Evolutionary conservation across 805 yeast genomes (phyloP).

Genomic region (Ascoidea tarda): DNA sequence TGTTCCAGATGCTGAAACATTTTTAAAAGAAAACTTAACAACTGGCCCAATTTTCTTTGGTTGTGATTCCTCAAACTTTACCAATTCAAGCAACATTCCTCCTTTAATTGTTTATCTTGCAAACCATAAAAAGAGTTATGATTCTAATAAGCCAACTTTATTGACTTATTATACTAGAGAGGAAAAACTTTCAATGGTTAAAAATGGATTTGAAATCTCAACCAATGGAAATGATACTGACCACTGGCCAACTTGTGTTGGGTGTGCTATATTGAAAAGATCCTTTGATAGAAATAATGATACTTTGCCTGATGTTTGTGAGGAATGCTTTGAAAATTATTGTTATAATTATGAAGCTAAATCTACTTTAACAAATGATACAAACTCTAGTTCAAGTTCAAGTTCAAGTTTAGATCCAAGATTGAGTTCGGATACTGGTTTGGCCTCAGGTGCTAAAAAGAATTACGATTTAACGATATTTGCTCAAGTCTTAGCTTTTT

Average conservation of each 20-base stretch:
- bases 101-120: slow-evolving; percentile 71
- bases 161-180: slow-evolving; percentile 42
- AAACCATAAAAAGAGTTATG: slow-evolving; percentile 47
- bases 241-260: slow-evolving; percentile 61
- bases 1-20: not conserved
- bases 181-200: slow-evolving; percentile 42
- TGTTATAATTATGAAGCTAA: slow-evolving; percentile 40
- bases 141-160: slow-evolving; percentile 58
- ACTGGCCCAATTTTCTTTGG: slow-evolving; percentile 61
- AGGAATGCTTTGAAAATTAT: slow-evolving; percentile 50
- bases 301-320: slow-evolving; percentile 50
- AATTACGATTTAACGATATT: no score
- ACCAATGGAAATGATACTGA: slow-evolving; percentile 50
- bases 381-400: not conserved
- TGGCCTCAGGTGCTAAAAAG: no score
- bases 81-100: slow-evolving; percentile 39
- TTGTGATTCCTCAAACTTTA: slow-evolving; percentile 45
- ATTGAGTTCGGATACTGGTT: no score
- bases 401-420: not conserved
- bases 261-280: slow-evolving; percentile 72
- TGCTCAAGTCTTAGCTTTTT: no score
- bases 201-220: slow-evolving; percentile 60
- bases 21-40: slow-evolving; percentile 24
- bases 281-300: slow-evolving; percentile 52
- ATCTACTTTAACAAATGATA: not conserved